These are phyloP conservation scores for Monosporascus cannonballus DNA, from an alignment of 2,329 filamentous ascomycete genomes.

Conservation along the genomic window DNA sequence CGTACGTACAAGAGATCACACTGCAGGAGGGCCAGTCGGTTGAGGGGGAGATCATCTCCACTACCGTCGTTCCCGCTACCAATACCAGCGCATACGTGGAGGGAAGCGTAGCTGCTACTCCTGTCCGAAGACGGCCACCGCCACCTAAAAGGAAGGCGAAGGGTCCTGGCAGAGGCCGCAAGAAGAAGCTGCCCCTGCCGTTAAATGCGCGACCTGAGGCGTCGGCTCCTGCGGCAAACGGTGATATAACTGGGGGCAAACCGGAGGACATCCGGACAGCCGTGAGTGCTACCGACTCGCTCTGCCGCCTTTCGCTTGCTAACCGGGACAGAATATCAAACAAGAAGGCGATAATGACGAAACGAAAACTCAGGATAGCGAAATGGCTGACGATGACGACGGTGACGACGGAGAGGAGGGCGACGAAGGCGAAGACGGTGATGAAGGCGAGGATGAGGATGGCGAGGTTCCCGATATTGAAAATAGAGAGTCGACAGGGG, in stretches of 20 bases:
- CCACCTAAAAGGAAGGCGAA: conserved; percentile 78
- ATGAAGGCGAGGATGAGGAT: conserved; percentile 38
- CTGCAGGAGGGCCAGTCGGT: conserved; percentile 73
- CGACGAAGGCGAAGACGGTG: conserved; percentile 39
- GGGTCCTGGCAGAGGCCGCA: conserved; percentile 71
- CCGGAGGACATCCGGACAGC: conserved; percentile 31
- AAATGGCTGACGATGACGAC: conserved; percentile 48
- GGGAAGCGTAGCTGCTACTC: conserved; percentile 39
- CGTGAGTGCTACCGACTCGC: conserved; percentile 23
- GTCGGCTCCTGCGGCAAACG: conserved; percentile 30
- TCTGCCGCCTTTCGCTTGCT: conserved; percentile 3
- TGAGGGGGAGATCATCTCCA: conserved; percentile 73
- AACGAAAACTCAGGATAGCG: conserved; percentile 40
- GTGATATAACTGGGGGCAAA: conserved; percentile 32
- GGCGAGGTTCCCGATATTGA: conserved; percentile 39
- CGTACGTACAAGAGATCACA: conserved; percentile 78
- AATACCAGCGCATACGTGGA: conserved; percentile 49
- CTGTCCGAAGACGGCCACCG: conserved; percentile 57
- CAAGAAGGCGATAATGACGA: conserved; percentile 38
- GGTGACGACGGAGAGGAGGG: conserved; percentile 43
- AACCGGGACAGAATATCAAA: conserved; percentile 31
- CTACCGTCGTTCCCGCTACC: conserved; percentile 48
- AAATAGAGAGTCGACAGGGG: conserved; percentile 28
- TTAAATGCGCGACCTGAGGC: conserved; percentile 26
- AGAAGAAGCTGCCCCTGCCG: conserved; percentile 56